Conservation (phyloP, 768 basidiomycete species). For the Guyanaporus albipodus region DNA sequence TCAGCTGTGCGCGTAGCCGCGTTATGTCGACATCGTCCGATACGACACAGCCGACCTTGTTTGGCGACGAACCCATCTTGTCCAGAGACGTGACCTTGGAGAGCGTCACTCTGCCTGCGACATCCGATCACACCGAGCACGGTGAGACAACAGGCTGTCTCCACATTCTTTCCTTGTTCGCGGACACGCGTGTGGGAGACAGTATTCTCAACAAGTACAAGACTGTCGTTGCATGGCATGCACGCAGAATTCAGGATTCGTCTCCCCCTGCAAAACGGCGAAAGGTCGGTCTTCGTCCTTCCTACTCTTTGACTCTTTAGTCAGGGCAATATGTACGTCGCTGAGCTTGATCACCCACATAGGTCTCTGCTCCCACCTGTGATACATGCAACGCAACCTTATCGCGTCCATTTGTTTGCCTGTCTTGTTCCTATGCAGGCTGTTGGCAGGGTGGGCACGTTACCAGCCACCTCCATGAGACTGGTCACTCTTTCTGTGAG, state of each 20-base stretch:
- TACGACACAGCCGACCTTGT: constrained; percentile 27
- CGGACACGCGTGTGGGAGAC: constrained; percentile 28
- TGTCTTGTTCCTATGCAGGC: constrained; percentile 65
- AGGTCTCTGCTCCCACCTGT: constrained; percentile 62
- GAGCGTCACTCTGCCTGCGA: constrained; percentile 1
- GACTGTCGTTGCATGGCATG: constrained; percentile 53
- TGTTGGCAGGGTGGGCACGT: constrained; percentile 67
- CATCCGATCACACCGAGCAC: constrained; percentile 11
- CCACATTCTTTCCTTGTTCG: constrained; percentile 41
- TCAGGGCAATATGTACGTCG: background rate
- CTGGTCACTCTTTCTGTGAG: constrained; percentile 66
- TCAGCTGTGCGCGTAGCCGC: background rate
- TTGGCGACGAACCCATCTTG: constrained; percentile 22
- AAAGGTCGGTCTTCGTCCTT: constrained; percentile 44
- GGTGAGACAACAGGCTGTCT: constrained; percentile 25
- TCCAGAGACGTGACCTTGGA: constrained; percentile 13
- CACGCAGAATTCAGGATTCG: constrained; percentile 42
- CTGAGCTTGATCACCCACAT: background rate
- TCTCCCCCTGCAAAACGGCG: constrained; percentile 55
- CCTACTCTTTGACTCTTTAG: background rate
- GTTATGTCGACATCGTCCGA: constrained; percentile 31
- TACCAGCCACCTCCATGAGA: constrained; percentile 50
- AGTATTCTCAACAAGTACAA: constrained; percentile 48
- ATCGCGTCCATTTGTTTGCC: constrained; percentile 65
- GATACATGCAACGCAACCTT: constrained; percentile 53